Conservation (phyloP, 192 early-diverging fungal species). For the Thamnidium elegans region DNA sequence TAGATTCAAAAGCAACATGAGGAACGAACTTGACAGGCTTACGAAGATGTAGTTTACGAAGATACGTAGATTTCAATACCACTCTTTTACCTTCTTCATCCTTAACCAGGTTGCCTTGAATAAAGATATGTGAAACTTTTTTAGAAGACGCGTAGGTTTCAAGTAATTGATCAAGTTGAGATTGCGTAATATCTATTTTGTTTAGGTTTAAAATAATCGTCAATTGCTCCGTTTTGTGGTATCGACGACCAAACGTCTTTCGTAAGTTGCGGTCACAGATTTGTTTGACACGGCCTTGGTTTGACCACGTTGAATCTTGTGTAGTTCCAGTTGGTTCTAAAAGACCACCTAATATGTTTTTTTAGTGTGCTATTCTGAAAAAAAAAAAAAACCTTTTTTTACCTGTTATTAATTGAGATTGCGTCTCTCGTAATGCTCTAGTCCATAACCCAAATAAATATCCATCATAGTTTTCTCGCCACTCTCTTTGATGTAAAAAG, state of each 20-base stretch:
- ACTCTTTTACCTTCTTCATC: no score
- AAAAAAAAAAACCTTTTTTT: background rate
- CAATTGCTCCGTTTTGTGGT: background rate
- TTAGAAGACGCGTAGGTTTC: no score
- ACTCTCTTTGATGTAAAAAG: slow-evolving; percentile 19
- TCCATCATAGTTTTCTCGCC: slow-evolving; percentile 28
- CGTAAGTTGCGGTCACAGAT: background rate
- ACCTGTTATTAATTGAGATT: background rate
- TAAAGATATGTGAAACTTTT: no score
- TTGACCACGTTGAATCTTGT: background rate
- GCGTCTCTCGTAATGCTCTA: slow-evolving; percentile 1
- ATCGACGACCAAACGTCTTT: slow-evolving; percentile 4
- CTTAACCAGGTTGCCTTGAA: no score
- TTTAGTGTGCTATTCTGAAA: no score
- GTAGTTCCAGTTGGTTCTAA: background rate
- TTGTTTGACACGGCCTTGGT: background rate
- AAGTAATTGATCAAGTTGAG: no score
- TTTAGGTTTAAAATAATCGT: no score
- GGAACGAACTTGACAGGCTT: no score
- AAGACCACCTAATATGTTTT: background rate
- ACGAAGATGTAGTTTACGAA: no score
- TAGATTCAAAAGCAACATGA: no score
- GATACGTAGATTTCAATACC: no score
- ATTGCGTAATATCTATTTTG: no score
- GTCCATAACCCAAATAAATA: slow-evolving; percentile 16